Base-by-base conservation (phyloP, 768 basidiomycete species). In the Jaapia argillacea region DNA sequence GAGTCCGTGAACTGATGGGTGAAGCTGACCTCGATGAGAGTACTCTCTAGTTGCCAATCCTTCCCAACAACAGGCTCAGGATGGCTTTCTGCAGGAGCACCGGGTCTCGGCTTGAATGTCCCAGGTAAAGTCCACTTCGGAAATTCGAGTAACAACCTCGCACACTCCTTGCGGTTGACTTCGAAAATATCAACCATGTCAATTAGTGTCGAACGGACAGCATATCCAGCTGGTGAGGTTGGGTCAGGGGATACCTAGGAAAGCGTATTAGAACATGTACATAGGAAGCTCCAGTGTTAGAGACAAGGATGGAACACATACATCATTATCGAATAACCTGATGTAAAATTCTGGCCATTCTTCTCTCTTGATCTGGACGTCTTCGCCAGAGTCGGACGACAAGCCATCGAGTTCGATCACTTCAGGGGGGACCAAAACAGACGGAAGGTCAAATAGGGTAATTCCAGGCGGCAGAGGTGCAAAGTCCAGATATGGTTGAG, bases 151-250 rank as follows among this genome's bases (percentile, higher is more conserved):
- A 98, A 68, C 5, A 97, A 65, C 3, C 86, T 71, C 1, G 96
- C 93, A 51, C 84, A 86, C 54, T 99, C 96, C 59, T 94, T 96
- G 43, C 96, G 78, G 60, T 99, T 98, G 40, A 96, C 77, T 59
- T 98, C 94, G 54, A 88, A 98, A 13, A 97, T 84, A 45, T 89
- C 78, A 33, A 96, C 62, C 16, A 82, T 74, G 55, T 97, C 92
- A 5, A 77, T 62, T 6, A 96, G 60, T 20, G 79, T 69, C 7
- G 81, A 73, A 21, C 85, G 84, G 4, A 96, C 71, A 22, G 82
- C 69, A 61, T 91, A 94, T 3, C 92, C 92, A 6, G 76, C 64
- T 0, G 85, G 75, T 3, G 79, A 84, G 39, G 71, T 71, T 3
- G 82, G 77, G 45, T 87, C 74, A 1, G 88, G 88, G 1, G 86